Evolutionary conservation across 2,329 filamentous ascomycete genomes (phyloP), one percentile per base, ranked within the genome.

Genomic region (Trichoderma sp.): DNA sequence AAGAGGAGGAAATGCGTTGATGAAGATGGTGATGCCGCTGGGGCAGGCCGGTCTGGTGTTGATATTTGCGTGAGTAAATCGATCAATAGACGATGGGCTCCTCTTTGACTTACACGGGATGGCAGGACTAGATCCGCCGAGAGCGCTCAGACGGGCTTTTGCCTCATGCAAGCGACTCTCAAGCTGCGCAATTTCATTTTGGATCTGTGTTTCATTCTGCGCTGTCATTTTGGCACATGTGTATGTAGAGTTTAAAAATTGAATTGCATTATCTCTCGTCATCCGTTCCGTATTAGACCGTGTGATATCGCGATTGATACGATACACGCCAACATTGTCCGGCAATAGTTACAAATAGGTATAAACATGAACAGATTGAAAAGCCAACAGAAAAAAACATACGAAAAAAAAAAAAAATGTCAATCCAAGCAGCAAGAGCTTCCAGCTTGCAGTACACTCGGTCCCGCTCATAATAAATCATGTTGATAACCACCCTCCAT

Each of bases 1-100:
- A 96, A 86, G 36, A 95, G 88, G 47, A 94, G 88, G 74, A 92
- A 91, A 81, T 95, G 93, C 36, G 78, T 78, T 8, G 80, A 67
- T 12, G 77, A 65, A n/a, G 80, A 68, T 4, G 77, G 75, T 32
- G 73, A 39, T 39, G 69, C n/a, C 12, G 62, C 34, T 58, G 55
- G 13, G 26, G 32, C 30, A 8, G 23, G 23, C 34, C 23, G 50
- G 50, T n/a, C 39, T 55, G 26, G n/a, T 8, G 13, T 28, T 32
- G 11, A 13, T 2, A 8, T 58, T 23, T 62, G 55, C 2, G 20
- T 63, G 57, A 43, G 50, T 26, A 17, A 30, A 20, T 26, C 6
- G 47, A 57, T 50, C 13, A 20, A 20, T n/a, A 20, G 1, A n/a
- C 4, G 9, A n/a, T 30, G 1, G 5, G n/a, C 15, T 43, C 39